Evolutionary conservation across 2,329 filamentous ascomycete genomes (phyloP).

Genomic region (Venturia nashicola): DNA sequence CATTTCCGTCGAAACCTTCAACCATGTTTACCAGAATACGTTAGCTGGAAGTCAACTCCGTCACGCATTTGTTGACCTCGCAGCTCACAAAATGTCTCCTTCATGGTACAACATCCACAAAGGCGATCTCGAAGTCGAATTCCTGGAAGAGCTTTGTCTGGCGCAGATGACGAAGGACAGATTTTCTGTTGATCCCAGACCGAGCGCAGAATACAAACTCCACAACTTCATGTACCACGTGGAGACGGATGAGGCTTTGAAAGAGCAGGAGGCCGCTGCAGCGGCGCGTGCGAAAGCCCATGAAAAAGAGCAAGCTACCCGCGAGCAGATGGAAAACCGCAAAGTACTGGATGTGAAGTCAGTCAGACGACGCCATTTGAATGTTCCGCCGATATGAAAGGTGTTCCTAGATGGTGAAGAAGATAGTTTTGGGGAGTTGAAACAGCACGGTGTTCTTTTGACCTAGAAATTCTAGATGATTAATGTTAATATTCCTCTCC

Average conservation of each 20-base stretch:
- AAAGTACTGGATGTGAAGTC: not conserved
- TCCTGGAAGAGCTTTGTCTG: not conserved
- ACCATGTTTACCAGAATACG: not conserved
- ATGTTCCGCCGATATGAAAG: not conserved
- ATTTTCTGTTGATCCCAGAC: not conserved
- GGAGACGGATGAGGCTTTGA: not conserved
- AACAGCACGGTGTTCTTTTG: not conserved
- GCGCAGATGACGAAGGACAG: not conserved
- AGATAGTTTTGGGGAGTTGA: not conserved
- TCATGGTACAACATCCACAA: not conserved
- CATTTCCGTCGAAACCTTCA: not conserved
- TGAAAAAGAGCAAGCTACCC: not conserved
- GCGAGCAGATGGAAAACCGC: not conserved
- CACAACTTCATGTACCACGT: not conserved
- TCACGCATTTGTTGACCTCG: not conserved
- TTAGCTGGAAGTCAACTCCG: not conserved
- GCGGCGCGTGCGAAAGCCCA: not conserved
- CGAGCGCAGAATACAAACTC: not conserved
- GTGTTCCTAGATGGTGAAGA: not conserved
- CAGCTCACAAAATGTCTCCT: not conserved
- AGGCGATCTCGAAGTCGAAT: not conserved
- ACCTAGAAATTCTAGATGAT: not conserved
- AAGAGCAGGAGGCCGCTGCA: not conserved
- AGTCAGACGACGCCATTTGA: not conserved
- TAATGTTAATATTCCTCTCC: not conserved